Base-by-base conservation (phyloP, 441 rosid species). In the Macaranga tanarius region DNA sequence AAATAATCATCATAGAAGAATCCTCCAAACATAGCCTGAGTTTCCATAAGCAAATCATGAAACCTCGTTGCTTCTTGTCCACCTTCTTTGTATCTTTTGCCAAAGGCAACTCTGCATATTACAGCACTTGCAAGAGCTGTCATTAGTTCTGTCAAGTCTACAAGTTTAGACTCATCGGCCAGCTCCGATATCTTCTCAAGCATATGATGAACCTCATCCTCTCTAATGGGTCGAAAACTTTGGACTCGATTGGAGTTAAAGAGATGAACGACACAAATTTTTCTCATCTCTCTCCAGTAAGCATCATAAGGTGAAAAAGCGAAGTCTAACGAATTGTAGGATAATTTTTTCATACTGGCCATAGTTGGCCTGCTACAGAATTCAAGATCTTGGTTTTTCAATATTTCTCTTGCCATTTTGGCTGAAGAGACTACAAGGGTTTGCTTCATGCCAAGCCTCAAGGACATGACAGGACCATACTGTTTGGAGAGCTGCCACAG, bases 51-150 rank as follows among this genome's bases (percentile, higher is more conserved):
- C 38, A 76, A 15, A 13, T 25, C 44, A 1, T 40, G 66, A 7
- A 77, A 72, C 48, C 73, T 56, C 2, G 0, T 19, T 0, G 6
- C 90, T 80, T 91, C 94, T 73, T 85, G 85, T 65, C 95, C 97
- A 52, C 89, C 97, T 67, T 84, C 58, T 3, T 55, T 44, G 73
- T 69, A 73, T 47, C 70, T 73, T 47, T 58, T 73, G 2, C 77
- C 75, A 5, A 76, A 76, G 16, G 83, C 77, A 17, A 73, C 17
- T 51, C 77, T 17, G 19, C 22, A n/a, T 16, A 44, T 57, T 5
- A 23, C 11, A 5, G 15, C 56, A 26, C 63, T 55, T n/a, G 56
- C 11, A 7, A 64, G 44, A 19, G 76, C 65, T 42, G 23, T 19
- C 64, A 65, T 16, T 3, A 5, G 20, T 12, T 56, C 47, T 23